Percentiles rank a stretch among this genome's conserved stretches.
phyloP scores from a whole-genome alignment of 2,329 filamentous ascomycete species.

The Aureobasidium musti region DNA sequence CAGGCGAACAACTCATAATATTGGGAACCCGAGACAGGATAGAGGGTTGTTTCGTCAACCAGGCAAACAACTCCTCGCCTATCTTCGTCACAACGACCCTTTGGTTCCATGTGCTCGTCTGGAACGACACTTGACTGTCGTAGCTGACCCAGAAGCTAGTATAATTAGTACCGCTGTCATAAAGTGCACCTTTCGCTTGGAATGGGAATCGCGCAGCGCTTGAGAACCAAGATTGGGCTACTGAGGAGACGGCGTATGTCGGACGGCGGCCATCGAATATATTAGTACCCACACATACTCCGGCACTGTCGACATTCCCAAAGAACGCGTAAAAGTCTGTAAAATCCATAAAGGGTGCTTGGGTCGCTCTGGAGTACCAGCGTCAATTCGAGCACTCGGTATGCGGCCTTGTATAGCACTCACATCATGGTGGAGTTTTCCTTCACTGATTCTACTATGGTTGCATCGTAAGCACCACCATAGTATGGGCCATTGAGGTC shows the following conservation, averaged over 20 bases:
- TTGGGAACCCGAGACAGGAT: not conserved
- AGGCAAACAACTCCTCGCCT: not conserved
- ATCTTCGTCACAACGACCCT: not conserved
- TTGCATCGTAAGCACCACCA: not conserved
- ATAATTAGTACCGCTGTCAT: not conserved
- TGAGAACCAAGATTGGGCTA: not conserved
- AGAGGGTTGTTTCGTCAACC: not conserved
- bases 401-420: not conserved
- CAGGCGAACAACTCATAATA: slow-evolving; percentile 5
- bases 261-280: not conserved
- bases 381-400: not conserved
- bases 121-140: not conserved
- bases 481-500: not conserved
- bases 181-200: not conserved
- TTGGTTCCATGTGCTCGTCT: slow-evolving; percentile 1
- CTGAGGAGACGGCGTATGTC: not conserved
- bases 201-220: not conserved
- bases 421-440: not conserved
- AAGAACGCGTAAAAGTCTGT: not conserved
- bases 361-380: not conserved
- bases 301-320: not conserved
- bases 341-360: not conserved
- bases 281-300: not conserved
- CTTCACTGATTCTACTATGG: not conserved
- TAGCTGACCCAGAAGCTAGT: not conserved